A percentile compares a stretch with the other conserved stretches of the same genome.
Evolutionary conservation across 2,329 filamentous ascomycete species (phyloP).

Genomic region (Ustilaginoidea virens): DNA sequence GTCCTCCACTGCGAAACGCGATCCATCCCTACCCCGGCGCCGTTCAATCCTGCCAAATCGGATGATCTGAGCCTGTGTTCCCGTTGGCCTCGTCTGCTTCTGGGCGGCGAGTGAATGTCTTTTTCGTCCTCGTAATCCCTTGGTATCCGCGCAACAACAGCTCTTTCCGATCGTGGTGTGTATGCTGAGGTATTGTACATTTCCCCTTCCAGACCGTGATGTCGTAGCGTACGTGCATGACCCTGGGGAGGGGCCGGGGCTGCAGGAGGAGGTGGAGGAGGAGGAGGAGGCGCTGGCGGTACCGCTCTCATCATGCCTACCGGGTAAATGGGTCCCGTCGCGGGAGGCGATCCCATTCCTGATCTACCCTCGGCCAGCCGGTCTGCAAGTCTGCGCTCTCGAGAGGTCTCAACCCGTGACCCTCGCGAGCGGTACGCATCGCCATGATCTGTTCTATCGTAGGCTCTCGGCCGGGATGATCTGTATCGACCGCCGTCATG

Average conservation of each 20-base stretch:
- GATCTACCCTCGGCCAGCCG: slow-evolving; percentile 30
- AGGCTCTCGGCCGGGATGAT: slow-evolving; percentile 1
- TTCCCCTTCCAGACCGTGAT: slow-evolving; percentile 24
- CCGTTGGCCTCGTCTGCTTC: slow-evolving; percentile 11
- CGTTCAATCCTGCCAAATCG: slow-evolving; percentile 31
- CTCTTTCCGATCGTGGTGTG: slow-evolving; percentile 15
- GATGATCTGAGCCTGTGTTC: slow-evolving; percentile 21
- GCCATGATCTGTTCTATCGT: slow-evolving; percentile 18
- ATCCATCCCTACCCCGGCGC: slow-evolving; percentile 26
- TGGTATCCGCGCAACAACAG: slow-evolving; percentile 12
- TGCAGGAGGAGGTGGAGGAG: slow-evolving; percentile 1
- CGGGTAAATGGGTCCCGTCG: slow-evolving; percentile 18
- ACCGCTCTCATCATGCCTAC: slow-evolving; percentile 10
- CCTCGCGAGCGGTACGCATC: slow-evolving; percentile 28
- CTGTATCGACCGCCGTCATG: slow-evolving; percentile 2
- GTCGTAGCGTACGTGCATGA: slow-evolving; percentile 12
- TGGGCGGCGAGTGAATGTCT: slow-evolving; percentile 12
- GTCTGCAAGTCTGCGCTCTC: slow-evolving; percentile 34
- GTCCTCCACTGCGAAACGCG: slow-evolving; percentile 33
- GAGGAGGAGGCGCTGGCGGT: slow-evolving; percentile 1
- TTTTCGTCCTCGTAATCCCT: slow-evolving; percentile 18
- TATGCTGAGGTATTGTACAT: slow-evolving; percentile 17
- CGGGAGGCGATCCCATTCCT: slow-evolving; percentile 15
- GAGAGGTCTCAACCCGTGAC: slow-evolving; percentile 21
- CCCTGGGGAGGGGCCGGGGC: background rate